Evolutionary conservation across 2,329 filamentous ascomycete genomes (phyloP).

Genomic region (Colletotrichum lindemuthianum): DNA sequence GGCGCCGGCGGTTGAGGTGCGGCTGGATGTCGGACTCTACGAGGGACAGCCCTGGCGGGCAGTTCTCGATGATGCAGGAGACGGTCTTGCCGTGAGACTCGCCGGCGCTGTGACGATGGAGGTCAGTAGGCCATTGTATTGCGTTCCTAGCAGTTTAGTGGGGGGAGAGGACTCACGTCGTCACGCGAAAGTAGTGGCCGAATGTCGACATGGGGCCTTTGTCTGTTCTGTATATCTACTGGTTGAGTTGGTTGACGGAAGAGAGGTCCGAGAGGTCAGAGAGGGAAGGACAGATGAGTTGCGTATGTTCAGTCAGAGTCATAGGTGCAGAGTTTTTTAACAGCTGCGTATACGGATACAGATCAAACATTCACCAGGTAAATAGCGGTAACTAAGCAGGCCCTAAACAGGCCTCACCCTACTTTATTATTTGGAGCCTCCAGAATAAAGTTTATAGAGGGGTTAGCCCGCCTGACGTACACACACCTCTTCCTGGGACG

Average conservation of each 20-base stretch:
- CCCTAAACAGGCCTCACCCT: neutral
- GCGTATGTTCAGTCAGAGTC: too few relatives aligned
- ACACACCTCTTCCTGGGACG: neutral
- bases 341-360: too few relatives aligned
- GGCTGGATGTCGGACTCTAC: constrained; percentile 90
- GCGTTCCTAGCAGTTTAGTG: constrained; percentile 8
- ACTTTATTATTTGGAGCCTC: neutral
- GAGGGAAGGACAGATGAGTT: neutral
- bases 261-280: neutral
- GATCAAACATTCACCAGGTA: too few relatives aligned
- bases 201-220: constrained; percentile 80
- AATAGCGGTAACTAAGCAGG: too few relatives aligned
- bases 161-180: constrained; percentile 69
- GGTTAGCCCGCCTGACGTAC: constrained; percentile 10
- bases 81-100: constrained; percentile 89
- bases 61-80: constrained; percentile 93
- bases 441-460: too few relatives aligned
- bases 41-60: constrained; percentile 86
- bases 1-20: constrained; percentile 89
- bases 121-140: constrained; percentile 9
- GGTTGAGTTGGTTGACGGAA: neutral
- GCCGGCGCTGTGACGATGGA: constrained; percentile 51
- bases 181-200: constrained; percentile 82
- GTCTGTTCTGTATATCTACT: constrained; percentile 29
- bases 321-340: too few relatives aligned